Evolutionary conservation across 2,329 filamentous ascomycete species (phyloP).

Genomic region (Capronia coronata): DNA sequence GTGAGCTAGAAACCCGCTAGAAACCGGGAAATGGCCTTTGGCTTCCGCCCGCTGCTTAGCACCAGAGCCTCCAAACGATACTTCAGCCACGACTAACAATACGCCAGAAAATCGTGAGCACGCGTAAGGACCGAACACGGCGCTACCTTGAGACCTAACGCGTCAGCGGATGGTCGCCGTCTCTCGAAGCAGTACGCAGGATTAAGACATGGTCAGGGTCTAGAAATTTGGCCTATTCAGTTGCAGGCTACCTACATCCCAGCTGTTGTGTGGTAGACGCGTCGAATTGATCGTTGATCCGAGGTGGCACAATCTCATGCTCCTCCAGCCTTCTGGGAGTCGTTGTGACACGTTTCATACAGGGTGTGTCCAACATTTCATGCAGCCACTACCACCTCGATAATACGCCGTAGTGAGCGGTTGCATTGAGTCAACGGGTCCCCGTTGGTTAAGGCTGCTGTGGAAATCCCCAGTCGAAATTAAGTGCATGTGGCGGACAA

Average conservation of each 20-base stretch:
- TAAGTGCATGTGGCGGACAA: conserved; percentile 16
- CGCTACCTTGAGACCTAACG: too few species aligned
- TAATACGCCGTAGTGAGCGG: background rate
- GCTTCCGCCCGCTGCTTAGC: conserved; percentile 7
- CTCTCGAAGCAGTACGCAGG: too few species aligned
- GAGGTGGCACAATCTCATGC: conserved; percentile 2
- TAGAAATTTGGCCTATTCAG: background rate
- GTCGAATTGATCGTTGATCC: background rate
- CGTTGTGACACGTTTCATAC: conserved; percentile 10
- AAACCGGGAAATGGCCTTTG: conserved; percentile 7
- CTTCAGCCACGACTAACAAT: too few species aligned
- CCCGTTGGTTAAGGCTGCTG: conserved; percentile 5
- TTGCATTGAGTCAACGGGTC: conserved; percentile 3
- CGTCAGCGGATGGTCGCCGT: too few species aligned
- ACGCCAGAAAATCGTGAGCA: too few species aligned
- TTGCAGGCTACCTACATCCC: too few species aligned
- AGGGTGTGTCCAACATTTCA: background rate
- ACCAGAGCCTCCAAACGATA: too few species aligned
- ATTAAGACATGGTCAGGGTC: too few species aligned
- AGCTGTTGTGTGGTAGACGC: too few species aligned
- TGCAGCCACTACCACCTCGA: background rate
- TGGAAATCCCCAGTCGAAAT: conserved; percentile 7
- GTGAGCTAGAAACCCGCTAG: conserved; percentile 20
- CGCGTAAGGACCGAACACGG: too few species aligned
- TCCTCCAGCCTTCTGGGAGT: conserved; percentile 5